phyloP scores from a whole-genome alignment of 768 basidiomycete species.

The Harrya chromipes region DNA sequence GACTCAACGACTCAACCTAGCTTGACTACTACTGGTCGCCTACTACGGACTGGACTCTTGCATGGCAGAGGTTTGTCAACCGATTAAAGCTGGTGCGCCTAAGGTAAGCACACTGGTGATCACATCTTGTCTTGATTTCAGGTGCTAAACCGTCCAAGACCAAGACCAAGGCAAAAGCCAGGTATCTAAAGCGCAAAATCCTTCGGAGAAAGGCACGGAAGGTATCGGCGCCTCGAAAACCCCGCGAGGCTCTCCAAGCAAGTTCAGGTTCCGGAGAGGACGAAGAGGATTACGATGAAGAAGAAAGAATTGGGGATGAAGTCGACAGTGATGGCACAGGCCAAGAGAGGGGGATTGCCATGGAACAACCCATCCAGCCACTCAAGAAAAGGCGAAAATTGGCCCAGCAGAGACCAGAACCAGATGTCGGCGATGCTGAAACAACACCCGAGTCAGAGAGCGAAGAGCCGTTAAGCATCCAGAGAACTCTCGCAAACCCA shows the following conservation, averaged over 20 bases:
- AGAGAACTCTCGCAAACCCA: slow-evolving; percentile 12
- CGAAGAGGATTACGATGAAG: slow-evolving; percentile 15
- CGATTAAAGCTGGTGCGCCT: slow-evolving; percentile 1
- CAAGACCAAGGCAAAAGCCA: slow-evolving; percentile 70
- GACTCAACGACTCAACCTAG: too few relatives aligned
- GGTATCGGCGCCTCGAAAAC: slow-evolving; percentile 24
- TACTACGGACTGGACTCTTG: too few relatives aligned
- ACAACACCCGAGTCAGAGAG: neutral
- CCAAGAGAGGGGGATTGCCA: slow-evolving; percentile 6
- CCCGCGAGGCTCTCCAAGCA: slow-evolving; percentile 19
- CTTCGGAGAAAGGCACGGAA: slow-evolving; percentile 56
- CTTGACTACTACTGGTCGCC: too few relatives aligned
- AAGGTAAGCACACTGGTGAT: slow-evolving; percentile 18
- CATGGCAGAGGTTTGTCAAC: slow-evolving; percentile 13
- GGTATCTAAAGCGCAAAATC: slow-evolving; percentile 73
- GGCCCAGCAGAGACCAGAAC: slow-evolving; percentile 21
- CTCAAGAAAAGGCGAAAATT: slow-evolving; percentile 47
- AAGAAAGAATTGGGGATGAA: slow-evolving; percentile 17
- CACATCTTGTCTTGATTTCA: neutral
- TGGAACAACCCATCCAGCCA: slow-evolving; percentile 20
- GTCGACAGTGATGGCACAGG: slow-evolving; percentile 10
- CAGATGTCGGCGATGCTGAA: slow-evolving; percentile 4
- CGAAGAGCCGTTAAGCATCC: neutral
- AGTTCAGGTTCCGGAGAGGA: slow-evolving; percentile 22
- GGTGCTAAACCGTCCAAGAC: slow-evolving; percentile 28